Conservation (phyloP, 768 basidiomycete genomes). For the Phaffia tasmanica region DNA sequence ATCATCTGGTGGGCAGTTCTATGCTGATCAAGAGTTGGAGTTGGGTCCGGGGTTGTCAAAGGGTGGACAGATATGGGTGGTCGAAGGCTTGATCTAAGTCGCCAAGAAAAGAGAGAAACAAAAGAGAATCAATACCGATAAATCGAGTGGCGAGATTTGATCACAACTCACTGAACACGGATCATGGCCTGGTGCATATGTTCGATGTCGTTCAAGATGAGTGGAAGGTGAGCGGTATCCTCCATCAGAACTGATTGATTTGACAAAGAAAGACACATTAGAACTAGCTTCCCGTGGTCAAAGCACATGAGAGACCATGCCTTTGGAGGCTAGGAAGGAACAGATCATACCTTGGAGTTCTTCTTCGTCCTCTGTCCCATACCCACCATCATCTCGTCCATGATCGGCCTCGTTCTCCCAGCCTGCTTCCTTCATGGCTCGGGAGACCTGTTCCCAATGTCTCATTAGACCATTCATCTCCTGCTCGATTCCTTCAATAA, state of each 20-base stretch:
- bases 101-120: not conserved
- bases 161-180: not conserved
- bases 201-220: not conserved
- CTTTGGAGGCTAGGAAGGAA: not conserved
- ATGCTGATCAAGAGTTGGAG: not conserved
- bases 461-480: conserved; percentile 7
- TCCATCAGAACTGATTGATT: conserved; percentile 1
- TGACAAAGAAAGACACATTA: not conserved
- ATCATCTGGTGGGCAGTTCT: not conserved
- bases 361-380: conserved; percentile 5
- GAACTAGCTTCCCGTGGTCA: too few species aligned
- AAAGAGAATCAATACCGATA: not conserved
- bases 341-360: conserved; percentile 5
- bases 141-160: too few species aligned
- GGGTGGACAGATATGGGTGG: not conserved
- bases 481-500: conserved; percentile 1
- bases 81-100: not conserved
- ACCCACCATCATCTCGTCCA: too few species aligned
- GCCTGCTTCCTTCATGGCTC: conserved; percentile 4
- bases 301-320: too few species aligned
- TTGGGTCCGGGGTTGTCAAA: not conserved
- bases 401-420: too few species aligned
- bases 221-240: conserved; percentile 10
- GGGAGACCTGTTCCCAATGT: conserved; percentile 10
- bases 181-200: not conserved